phyloP scores from a whole-genome alignment of 1,284 basidiomycete genomes.

The Earliella scabrosa region DNA sequence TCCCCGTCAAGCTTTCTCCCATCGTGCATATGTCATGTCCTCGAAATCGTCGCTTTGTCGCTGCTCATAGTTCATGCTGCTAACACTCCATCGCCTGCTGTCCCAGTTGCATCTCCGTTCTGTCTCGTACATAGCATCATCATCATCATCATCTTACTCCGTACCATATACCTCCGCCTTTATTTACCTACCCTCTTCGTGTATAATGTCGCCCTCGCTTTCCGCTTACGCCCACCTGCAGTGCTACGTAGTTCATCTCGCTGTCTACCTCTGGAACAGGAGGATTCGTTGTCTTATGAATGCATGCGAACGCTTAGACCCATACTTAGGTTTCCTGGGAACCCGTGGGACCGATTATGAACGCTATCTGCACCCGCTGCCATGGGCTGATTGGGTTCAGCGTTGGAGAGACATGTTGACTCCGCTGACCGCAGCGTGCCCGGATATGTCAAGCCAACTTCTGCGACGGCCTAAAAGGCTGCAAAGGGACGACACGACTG shows the following conservation, averaged over 20 bases:
- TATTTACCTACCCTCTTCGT: conserved; percentile 4
- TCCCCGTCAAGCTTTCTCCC: not conserved
- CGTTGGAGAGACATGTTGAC: too few species aligned
- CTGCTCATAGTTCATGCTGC: not conserved
- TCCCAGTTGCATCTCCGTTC: not conserved
- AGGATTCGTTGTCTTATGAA: too few species aligned
- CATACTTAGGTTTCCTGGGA: too few species aligned
- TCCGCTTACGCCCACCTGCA: not conserved
- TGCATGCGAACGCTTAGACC: too few species aligned
- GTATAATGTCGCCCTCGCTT: not conserved
- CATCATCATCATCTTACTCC: not conserved
- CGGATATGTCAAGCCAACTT: not conserved
- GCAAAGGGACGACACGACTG: too few species aligned
- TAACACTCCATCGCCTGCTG: not conserved
- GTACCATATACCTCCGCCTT: conserved; percentile 7
- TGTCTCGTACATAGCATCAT: not conserved
- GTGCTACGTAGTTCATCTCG: too few species aligned
- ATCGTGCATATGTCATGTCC: not conserved
- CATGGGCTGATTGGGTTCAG: too few species aligned
- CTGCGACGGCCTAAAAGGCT: not conserved
- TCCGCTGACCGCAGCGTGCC: not conserved
- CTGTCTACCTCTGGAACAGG: too few species aligned
- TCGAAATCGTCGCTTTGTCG: not conserved
- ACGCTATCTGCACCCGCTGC: too few species aligned
- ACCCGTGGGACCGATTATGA: too few species aligned